phyloP scores from a whole-genome alignment of 768 basidiomycete genomes.

The Rhizopogon salebrosus region DNA sequence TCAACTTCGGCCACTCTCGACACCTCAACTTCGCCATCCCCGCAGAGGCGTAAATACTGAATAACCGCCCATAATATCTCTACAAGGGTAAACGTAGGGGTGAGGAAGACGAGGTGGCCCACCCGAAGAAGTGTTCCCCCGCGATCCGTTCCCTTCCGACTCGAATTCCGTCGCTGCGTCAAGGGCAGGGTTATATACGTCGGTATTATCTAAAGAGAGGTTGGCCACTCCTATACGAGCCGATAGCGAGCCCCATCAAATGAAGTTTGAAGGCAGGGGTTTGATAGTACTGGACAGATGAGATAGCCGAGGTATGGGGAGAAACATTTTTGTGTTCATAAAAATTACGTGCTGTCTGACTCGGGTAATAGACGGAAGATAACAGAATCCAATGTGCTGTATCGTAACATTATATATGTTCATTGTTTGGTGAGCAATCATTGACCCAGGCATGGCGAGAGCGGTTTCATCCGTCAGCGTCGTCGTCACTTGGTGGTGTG shows the following conservation, averaged over 20 bases:
- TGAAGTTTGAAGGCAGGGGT: conserved; percentile 15
- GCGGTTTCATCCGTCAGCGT: too few species aligned
- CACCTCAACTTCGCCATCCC: conserved; percentile 6
- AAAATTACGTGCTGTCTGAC: too few species aligned
- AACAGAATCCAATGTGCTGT: too few species aligned
- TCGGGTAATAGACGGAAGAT: too few species aligned
- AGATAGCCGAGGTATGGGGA: conserved; percentile 53
- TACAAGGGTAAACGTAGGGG: conserved; percentile 45
- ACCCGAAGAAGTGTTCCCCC: conserved; percentile 42
- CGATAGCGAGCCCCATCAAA: conserved; percentile 23
- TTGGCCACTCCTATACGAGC: conserved; percentile 34
- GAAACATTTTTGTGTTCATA: too few species aligned
- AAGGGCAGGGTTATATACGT: conserved; percentile 28
- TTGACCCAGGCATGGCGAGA: too few species aligned
- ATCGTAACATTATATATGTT: too few species aligned
- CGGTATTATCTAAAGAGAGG: conserved; percentile 25
- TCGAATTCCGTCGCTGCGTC: conserved; percentile 59
- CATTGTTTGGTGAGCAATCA: too few species aligned
- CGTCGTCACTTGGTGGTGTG: too few species aligned
- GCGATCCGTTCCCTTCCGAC: conserved; percentile 52
- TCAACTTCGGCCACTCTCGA: conserved; percentile 13
- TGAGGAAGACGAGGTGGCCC: conserved; percentile 36
- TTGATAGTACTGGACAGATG: conserved; percentile 42
- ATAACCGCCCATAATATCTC: conserved; percentile 47
- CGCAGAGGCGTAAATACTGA: conserved; percentile 53